Percentiles rank a stretch among this genome's conserved stretches.
phyloP scores from a whole-genome alignment of 164 flowering plant species.

The Vitis rupestris region DNA sequence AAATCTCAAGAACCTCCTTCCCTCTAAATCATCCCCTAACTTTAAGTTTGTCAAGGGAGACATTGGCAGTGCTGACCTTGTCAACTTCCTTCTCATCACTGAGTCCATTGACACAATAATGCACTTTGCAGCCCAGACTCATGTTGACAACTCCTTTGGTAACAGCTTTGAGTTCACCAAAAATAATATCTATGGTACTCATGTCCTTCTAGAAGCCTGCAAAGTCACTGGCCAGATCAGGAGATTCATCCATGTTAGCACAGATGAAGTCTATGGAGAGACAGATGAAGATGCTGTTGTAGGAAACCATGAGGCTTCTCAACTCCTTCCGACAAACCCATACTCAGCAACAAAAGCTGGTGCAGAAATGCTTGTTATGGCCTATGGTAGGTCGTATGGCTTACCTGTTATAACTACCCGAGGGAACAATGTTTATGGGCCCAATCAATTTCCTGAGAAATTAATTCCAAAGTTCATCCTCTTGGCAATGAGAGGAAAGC shows the following conservation, averaged over 20 bases:
- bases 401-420: constrained; percentile 75
- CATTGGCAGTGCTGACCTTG: constrained; percentile 77
- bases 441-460: constrained; percentile 79
- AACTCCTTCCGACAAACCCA: constrained; percentile 76
- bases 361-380: constrained; percentile 88
- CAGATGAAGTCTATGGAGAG: constrained; percentile 85
- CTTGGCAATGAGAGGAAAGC: constrained; percentile 64
- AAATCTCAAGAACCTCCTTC: constrained; percentile 60
- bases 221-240: constrained; percentile 73
- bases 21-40: constrained; percentile 60
- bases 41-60: constrained; percentile 85
- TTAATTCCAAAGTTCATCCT: constrained; percentile 75
- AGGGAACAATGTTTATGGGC: constrained; percentile 82
- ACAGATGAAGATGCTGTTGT: constrained; percentile 79
- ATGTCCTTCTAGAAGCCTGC: constrained; percentile 80
- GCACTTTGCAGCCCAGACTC: constrained; percentile 87
- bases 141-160: constrained; percentile 81
- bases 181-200: constrained; percentile 80
- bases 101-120: constrained; percentile 75
- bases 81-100: constrained; percentile 70
- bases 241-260: constrained; percentile 81
- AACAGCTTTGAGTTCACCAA: constrained; percentile 83
- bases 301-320: constrained; percentile 81
- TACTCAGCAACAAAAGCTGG: constrained; percentile 87
- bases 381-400: constrained; percentile 76